Base-by-base conservation (phyloP, 1,284 basidiomycete genomes). In the Naganishia liquefaciens region DNA sequence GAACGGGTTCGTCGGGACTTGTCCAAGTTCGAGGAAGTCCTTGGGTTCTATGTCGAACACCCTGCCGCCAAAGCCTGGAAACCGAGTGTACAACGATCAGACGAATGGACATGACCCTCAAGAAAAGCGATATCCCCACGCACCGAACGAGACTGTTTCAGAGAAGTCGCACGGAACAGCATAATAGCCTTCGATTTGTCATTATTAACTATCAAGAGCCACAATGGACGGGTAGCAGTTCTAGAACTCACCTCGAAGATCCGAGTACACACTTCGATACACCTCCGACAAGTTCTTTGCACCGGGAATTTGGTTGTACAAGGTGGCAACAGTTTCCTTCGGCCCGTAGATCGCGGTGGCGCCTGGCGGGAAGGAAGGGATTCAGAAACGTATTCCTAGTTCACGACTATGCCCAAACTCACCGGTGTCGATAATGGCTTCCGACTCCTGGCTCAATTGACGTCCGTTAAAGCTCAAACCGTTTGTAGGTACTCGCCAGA, bases 141-240 rank as follows among this genome's bases (percentile, higher is more conserved):
- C 39, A 63, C 62, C 42, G 40, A 64, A 57, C 11, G 53, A 55
- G 30, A 54, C 54, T 30, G 54, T 50, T 44, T 64, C 53, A 1
- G 53, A 49, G 44, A 54, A 54, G 17, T 64, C 62, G 49, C 62
- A 64, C 1, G 62, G 62, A 19, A 64, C 62, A 17, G 54, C 62
- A 44, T 64, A 64, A 19, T 39, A 50, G 1, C 62, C 62, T 64
- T 17, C n/a, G n/a, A n/a, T n/a, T n/a, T n/a, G n/a, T n/a, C n/a
- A n/a, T n/a, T n/a, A n/a, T n/a, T n/a, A n/a, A n/a, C n/a, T n/a
- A n/a, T n/a, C n/a, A n/a, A n/a, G n/a, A n/a, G n/a, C n/a, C n/a
- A n/a, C n/a, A n/a, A n/a, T n/a, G n/a, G n/a, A n/a, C n/a, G n/a
- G n/a, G n/a, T n/a, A n/a, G n/a, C n/a, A n/a, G n/a, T n/a, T n/a